These are phyloP conservation scores for Termitomyces sp. DNA, from an alignment of 768 basidiomycete species.

Conservation along the genomic window DNA sequence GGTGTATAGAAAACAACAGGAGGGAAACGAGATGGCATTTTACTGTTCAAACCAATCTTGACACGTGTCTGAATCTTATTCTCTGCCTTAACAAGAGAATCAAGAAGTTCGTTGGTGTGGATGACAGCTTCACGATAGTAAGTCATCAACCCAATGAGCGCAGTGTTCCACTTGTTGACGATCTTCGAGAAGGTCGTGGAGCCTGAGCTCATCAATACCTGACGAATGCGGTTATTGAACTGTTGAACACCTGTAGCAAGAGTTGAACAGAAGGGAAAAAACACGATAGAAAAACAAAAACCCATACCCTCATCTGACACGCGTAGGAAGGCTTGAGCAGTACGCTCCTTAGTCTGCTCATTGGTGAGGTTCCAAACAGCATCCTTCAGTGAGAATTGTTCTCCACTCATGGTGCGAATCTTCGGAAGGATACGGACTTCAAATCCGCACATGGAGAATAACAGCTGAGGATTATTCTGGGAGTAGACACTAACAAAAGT, in stretches of 20 bases:
- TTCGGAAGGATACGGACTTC: constrained; percentile 97
- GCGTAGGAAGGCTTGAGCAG: constrained; percentile 95
- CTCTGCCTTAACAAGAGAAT: constrained; percentile 96
- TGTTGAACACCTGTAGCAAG: constrained; percentile 70
- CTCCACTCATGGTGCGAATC: constrained; percentile 91
- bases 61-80: constrained; percentile 99
- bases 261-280: neutral
- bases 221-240: constrained; percentile 96
- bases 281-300: neutral
- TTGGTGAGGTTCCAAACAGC: constrained; percentile 97
- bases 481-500: constrained; percentile 97
- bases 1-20: constrained; percentile 95
- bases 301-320: constrained; percentile 89
- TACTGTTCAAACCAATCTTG: constrained; percentile 98
- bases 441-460: constrained; percentile 99
- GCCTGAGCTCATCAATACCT: constrained; percentile 97
- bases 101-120: constrained; percentile 94
- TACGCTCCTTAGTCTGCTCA: constrained; percentile 95
- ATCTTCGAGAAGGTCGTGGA: constrained; percentile 99
- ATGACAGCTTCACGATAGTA: constrained; percentile 98
- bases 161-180: constrained; percentile 97
- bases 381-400: constrained; percentile 95
- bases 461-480: constrained; percentile 93
- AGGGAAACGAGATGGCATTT: constrained; percentile 99
- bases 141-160: constrained; percentile 94